Evolutionary conservation across 345 rosid genomes (phyloP), one percentile per base, ranked within the genome.

Genomic region (Lumnitzera littorea): DNA sequence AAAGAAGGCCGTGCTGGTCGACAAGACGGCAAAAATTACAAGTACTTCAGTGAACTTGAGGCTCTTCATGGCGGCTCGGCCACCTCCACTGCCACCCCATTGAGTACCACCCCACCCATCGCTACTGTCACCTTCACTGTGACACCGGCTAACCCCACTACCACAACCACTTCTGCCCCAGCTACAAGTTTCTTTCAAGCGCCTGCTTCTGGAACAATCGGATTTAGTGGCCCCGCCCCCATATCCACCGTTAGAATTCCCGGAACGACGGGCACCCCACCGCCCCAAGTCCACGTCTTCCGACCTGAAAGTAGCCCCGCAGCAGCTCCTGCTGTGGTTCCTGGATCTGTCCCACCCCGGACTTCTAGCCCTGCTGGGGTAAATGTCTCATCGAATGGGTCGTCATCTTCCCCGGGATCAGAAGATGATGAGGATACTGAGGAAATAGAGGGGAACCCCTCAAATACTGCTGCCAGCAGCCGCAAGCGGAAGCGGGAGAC

Each of bases 1-100:
- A 91, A 88, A 67, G 98, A 91, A 68, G 85, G 85, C 9, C 79
- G 98, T 11, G 83, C 79, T 11, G 91, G 96, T 27, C 89, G 96
- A 36, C 94, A 88, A 65, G 96, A 91, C 25, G 91, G 94, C 59
- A 91, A 88, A 73, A 75, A 73, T 68, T 91, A 88, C 77, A 86
- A 85, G 73, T 91, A 88, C 76, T 91, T 86, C 75, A 74, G 64
- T 67, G 73, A 91, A 76, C 89, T 91, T 15, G 98, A 88, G 69
- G 98, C 98, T 61, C 76, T 91, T 60, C 76, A 82, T 20, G 61
- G 54, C 73, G 49, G 67, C 52, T 50, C 71, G 56, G 51, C 83
- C 52, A 53, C 72, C 25, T 1, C 64, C 24, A 12, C 56, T 46
- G 36, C 58, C 50, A 54, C 78, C 13, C 60, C 68, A n/a, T 57